Evolutionary conservation across 208 protist genomes (phyloP).

Genomic region (Trichomonas vaginalis): DNA sequence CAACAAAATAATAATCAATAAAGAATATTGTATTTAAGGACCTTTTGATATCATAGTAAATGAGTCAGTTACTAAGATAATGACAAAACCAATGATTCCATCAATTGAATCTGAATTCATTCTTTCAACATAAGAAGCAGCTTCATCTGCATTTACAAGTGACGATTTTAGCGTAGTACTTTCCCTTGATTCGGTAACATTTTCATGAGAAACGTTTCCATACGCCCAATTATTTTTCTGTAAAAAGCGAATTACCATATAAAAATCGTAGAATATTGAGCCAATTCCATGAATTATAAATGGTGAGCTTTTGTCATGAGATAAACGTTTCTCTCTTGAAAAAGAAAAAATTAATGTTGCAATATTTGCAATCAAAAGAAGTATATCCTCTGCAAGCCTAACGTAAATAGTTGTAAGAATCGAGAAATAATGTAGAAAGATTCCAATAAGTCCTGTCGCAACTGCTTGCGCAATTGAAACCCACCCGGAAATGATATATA

Average conservation of each 20-base stretch:
- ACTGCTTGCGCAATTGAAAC: neutral
- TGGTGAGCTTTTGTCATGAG: neutral
- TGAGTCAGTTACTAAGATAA: neutral
- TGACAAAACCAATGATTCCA: neutral
- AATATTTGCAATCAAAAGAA: neutral
- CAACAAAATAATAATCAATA: too few relatives aligned
- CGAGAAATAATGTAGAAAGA: neutral
- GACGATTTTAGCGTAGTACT: neutral
- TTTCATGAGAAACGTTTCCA: neutral
- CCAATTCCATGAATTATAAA: neutral
- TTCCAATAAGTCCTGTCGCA: neutral
- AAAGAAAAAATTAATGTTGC: neutral
- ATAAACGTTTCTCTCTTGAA: neutral
- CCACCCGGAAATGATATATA: neutral
- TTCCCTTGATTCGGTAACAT: neutral
- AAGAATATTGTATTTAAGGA: too few relatives aligned
- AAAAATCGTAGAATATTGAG: neutral
- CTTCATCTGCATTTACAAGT: neutral
- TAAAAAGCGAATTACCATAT: neutral
- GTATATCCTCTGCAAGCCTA: neutral
- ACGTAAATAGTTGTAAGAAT: neutral
- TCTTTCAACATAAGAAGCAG: neutral
- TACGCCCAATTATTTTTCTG: neutral
- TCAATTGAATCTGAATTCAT: neutral
- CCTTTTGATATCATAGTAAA: too few relatives aligned